A percentile compares a stretch with the other conserved stretches of the same genome.
Evolutionary conservation across 2,329 filamentous ascomycete species (phyloP).

Genomic region (Pestalotiopsis fici): DNA sequence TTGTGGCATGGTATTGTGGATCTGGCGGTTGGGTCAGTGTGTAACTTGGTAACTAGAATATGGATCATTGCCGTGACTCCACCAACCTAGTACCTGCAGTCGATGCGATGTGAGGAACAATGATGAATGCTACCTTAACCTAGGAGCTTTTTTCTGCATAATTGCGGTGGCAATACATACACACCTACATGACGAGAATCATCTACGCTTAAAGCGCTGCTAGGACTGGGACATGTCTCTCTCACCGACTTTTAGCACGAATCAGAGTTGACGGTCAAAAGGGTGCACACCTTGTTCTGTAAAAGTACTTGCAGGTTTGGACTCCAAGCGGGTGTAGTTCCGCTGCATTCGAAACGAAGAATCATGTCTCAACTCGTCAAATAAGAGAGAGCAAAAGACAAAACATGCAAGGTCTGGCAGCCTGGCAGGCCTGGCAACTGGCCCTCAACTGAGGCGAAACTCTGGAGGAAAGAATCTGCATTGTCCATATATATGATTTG

Average conservation of each 20-base stretch:
- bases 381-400: background rate
- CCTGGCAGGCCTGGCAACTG: background rate
- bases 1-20: background rate
- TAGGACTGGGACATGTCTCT: background rate
- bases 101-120: background rate
- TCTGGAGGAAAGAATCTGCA: background rate
- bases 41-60: background rate
- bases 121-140: background rate
- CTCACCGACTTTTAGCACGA: constrained; percentile 12
- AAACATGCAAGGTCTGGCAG: background rate
- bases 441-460: background rate
- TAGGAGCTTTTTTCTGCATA: background rate
- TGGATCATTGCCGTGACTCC: background rate
- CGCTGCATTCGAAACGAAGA: constrained; percentile 4
- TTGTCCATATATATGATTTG: background rate
- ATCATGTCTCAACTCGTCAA: background rate
- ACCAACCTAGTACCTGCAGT: background rate
- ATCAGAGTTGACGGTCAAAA: constrained; percentile 1
- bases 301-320: background rate
- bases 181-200: background rate
- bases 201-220: background rate
- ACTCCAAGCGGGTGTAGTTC: background rate
- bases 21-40: background rate
- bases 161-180: background rate
- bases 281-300: constrained; percentile 5